Evolutionary conservation across 2,329 filamentous ascomycete species (phyloP), one percentile per base, ranked within the genome.

Genomic region (Trichoderma sp.): DNA sequence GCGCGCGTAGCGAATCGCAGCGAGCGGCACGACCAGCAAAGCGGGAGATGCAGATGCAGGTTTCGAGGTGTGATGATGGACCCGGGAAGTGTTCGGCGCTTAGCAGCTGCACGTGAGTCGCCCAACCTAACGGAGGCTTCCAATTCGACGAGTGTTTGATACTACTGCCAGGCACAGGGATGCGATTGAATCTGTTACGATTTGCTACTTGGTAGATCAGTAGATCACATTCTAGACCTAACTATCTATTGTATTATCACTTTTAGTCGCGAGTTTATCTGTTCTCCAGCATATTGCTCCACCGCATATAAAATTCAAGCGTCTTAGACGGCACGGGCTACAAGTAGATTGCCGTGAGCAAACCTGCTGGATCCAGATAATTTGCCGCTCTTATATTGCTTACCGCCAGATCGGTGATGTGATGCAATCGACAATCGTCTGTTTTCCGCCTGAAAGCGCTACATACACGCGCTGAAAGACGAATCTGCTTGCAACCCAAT

Each of bases 31-130:
- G 24, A n/a, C 47, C 3, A 13, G 29, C 33, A 35, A 58, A 49
- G 40, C 40, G 40, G 29, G 29, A 66, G 37, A 37, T 67, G 55
- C 37, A 66, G 29, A 35, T 56, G 61, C 61, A 64, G 61, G 61
- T 56, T 47, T 56, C 61, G 47, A n/a, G 21, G 55, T 59, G 63
- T 67, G 63, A 66, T 59, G 63, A 67, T 33, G 16, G 63, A n/a
- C 16, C 37, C 53, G n/a, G 37, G 58, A 47, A 52, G 40, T 37
- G 53, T 59, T 33, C 53, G 63, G 63, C 63, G 63, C 63, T 67
- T 67, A 67, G 43, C 55, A 37, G 52, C 53, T 35, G 11, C 63
- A 67, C 63, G 63, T 52, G 53, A 52, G 40, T 16, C 40, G 63
- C 55, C 53, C 63, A 49, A 49, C 53, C 53, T 53, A 52, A 49